Percentiles rank a stretch among this genome's conserved stretches.
phyloP scores from a whole-genome alignment of 1,284 basidiomycete species.

The Tilletia walkeri region DNA sequence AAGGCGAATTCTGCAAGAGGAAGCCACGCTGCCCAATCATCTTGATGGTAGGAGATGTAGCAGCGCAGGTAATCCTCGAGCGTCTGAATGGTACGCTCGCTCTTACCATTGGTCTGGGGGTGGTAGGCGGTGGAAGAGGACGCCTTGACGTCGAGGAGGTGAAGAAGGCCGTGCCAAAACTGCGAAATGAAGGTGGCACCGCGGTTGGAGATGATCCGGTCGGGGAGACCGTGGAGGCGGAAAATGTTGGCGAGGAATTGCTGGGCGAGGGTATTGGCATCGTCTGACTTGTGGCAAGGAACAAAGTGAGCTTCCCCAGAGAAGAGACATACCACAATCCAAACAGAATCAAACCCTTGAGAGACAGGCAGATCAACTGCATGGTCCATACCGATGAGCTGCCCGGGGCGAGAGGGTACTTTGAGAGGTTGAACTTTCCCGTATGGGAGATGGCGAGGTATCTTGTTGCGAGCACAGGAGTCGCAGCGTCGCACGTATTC shows the following conservation, averaged over 20 bases:
- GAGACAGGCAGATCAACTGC: slow-evolving; percentile 57
- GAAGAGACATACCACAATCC: slow-evolving; percentile 57
- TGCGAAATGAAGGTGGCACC: slow-evolving; percentile 40
- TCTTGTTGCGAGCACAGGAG: no score
- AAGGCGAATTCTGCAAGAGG: no score
- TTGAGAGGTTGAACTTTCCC: no score
- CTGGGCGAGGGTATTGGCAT: slow-evolving; percentile 41
- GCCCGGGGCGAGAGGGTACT: slow-evolving; percentile 56
- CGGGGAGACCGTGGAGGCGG: slow-evolving; percentile 54
- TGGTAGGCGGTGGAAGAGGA: slow-evolving; percentile 50
- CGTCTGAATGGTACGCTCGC: no score
- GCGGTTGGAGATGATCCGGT: slow-evolving; percentile 54
- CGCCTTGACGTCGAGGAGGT: slow-evolving; percentile 38
- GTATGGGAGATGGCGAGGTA: no score
- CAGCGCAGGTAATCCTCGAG: no score
- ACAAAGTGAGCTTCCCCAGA: slow-evolving; percentile 55
- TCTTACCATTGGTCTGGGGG: no score
- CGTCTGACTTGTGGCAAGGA: slow-evolving; percentile 62
- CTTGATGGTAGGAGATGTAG: no score
- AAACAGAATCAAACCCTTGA: slow-evolving; percentile 56
- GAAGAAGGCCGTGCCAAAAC: slow-evolving; percentile 50
- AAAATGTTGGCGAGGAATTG: slow-evolving; percentile 52
- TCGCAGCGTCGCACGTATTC: no score
- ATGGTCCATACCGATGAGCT: slow-evolving; percentile 59
- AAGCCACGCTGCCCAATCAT: no score